These are phyloP conservation scores for Arthroderma sp. DNA, from an alignment of 2,329 filamentous ascomycete genomes.

Conservation along the genomic window DNA sequence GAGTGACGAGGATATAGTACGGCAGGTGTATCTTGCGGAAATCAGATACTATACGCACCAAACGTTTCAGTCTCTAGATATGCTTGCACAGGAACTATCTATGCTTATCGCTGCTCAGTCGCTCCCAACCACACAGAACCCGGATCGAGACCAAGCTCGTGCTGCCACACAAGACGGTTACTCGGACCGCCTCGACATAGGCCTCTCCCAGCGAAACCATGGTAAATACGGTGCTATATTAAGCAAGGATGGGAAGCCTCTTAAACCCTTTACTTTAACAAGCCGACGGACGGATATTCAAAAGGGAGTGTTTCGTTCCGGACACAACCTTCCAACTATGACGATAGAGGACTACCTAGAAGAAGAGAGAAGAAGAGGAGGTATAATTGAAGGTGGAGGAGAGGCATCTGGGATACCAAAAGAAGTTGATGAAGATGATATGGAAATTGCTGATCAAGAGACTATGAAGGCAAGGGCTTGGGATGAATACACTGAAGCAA, in stretches of 20 bases:
- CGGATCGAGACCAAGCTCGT: constrained; percentile 27
- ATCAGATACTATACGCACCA: constrained; percentile 62
- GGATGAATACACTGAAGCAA: constrained; percentile 88
- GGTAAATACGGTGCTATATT: constrained; percentile 57
- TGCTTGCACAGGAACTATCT: constrained; percentile 69
- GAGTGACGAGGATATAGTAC: constrained; percentile 72
- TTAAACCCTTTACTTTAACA: constrained; percentile 81
- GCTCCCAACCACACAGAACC: constrained; percentile 24
- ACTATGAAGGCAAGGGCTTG: constrained; percentile 88
- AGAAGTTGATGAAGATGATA: constrained; percentile 77
- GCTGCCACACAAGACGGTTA: constrained; percentile 31
- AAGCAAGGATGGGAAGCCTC: constrained; percentile 64
- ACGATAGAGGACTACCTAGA: constrained; percentile 94
- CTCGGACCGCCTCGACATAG: constrained; percentile 61
- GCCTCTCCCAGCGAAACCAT: constrained; percentile 34
- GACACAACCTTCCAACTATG: constrained; percentile 94
- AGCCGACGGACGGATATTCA: constrained; percentile 62
- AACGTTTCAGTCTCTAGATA: constrained; percentile 76
- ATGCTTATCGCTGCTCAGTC: constrained; percentile 62
- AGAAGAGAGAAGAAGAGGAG: constrained; percentile 70
- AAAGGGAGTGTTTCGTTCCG: constrained; percentile 71
- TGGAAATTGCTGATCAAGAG: constrained; percentile 75
- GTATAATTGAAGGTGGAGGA: constrained; percentile 83
- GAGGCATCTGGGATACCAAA: constrained; percentile 55
- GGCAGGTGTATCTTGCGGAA: constrained; percentile 65